phyloP scores from a whole-genome alignment of 108 stramenopile genomes.

The Cylindrotheca fusiformis region DNA sequence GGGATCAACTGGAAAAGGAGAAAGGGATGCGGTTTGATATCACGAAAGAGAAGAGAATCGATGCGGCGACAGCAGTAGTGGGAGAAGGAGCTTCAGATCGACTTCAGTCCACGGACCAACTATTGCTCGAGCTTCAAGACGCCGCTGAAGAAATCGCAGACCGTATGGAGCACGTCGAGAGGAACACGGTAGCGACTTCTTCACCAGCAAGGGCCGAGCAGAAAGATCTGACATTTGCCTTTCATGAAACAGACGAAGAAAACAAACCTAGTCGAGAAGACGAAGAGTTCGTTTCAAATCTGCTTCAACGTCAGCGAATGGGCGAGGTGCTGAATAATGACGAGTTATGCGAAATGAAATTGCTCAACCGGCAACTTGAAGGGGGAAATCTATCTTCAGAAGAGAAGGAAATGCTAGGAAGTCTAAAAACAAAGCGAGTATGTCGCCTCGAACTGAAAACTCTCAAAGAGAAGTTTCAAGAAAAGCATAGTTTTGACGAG shows the following conservation, averaged over 20 bases:
- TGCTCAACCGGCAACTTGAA: neutral
- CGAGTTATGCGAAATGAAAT: conserved; percentile 4
- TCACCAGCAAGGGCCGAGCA: too few relatives aligned
- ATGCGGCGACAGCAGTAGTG: too few relatives aligned
- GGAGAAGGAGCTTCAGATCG: too few relatives aligned
- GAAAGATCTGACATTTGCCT: neutral
- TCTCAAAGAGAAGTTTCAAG: neutral
- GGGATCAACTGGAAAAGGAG: too few relatives aligned
- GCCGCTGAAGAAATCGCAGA: too few relatives aligned
- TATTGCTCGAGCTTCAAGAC: too few relatives aligned
- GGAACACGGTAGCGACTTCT: too few relatives aligned
- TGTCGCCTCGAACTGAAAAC: neutral
- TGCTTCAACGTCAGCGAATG: neutral
- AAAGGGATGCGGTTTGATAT: too few relatives aligned
- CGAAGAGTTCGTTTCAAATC: conserved; percentile 1
- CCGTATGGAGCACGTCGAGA: too few relatives aligned
- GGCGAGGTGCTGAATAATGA: conserved; percentile 11
- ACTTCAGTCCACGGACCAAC: too few relatives aligned
- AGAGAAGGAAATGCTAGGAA: neutral
- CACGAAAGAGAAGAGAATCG: too few relatives aligned
- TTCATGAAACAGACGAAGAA: neutral
- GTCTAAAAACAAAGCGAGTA: neutral
- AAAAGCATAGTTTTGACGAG: conserved; percentile 2
- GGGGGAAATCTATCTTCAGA: neutral
- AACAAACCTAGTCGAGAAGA: neutral